A percentile compares a stretch with the other conserved stretches of the same genome.
These are phyloP conservation scores for Russula emetica DNA, from an alignment of 768 basidiomycete species.

Conservation along the genomic window DNA sequence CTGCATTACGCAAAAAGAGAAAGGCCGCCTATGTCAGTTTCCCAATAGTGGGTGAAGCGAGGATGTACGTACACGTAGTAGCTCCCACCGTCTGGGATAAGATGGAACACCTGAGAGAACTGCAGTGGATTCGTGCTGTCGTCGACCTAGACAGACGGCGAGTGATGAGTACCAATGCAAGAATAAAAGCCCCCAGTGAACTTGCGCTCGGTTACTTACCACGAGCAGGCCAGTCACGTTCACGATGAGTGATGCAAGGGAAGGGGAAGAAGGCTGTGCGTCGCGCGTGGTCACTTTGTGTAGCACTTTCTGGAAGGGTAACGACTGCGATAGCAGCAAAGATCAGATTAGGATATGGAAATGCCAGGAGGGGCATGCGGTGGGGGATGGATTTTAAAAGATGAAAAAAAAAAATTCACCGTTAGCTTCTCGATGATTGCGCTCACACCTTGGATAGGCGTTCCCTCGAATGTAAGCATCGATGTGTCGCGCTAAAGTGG, in stretches of 20 bases:
- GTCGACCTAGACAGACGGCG: slow-evolving; percentile 57
- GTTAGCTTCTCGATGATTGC: slow-evolving; percentile 69
- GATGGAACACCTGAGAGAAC: slow-evolving; percentile 92
- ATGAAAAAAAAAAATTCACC: slow-evolving; percentile 40
- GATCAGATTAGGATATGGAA: neutral
- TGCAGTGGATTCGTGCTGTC: slow-evolving; percentile 72
- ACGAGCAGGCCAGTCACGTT: slow-evolving; percentile 84
- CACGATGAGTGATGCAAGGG: slow-evolving; percentile 61
- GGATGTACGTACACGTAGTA: slow-evolving; percentile 75
- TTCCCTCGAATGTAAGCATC: slow-evolving; percentile 81
- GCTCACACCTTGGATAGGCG: slow-evolving; percentile 48
- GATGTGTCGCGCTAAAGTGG: slow-evolving; percentile 62
- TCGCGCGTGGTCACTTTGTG: slow-evolving; percentile 83
- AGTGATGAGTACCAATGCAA: neutral
- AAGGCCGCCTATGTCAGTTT: neutral
- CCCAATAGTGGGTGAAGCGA: neutral
- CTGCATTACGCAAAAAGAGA: slow-evolving; percentile 36
- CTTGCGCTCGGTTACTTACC: slow-evolving; percentile 41
- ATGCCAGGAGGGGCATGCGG: neutral
- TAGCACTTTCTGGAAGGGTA: slow-evolving; percentile 77
- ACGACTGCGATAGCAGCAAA: slow-evolving; percentile 38
- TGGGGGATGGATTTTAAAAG: neutral
- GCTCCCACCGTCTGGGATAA: slow-evolving; percentile 65
- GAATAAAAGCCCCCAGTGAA: neutral
- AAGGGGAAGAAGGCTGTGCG: slow-evolving; percentile 74